Conservation (phyloP, 2,329 filamentous ascomycete species). For the Leptographium wingfieldii region DNA sequence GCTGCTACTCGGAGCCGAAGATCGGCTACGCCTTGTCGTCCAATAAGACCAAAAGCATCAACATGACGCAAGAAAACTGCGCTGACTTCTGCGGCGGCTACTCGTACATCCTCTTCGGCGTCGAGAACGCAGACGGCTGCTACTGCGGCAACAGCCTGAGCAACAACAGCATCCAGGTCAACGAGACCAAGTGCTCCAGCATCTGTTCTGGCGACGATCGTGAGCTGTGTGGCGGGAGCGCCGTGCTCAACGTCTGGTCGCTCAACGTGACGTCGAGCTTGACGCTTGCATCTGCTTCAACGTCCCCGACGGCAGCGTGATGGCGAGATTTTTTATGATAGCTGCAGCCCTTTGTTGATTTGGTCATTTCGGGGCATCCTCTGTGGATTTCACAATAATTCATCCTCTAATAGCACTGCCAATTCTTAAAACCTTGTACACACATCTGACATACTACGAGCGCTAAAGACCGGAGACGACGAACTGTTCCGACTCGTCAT, state of each 20-base stretch:
- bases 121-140: constrained; percentile 38
- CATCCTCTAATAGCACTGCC: too few species aligned
- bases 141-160: constrained; percentile 29
- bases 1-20: constrained; percentile 21
- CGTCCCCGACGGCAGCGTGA: neutral
- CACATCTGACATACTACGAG: too few species aligned
- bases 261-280: neutral
- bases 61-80: constrained; percentile 38
- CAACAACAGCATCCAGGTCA: neutral
- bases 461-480: too few species aligned
- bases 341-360: neutral
- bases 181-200: constrained; percentile 7
- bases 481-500: too few species aligned
- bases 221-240: constrained; percentile 10
- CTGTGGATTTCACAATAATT: too few species aligned
- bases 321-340: neutral
- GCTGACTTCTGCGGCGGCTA: constrained; percentile 34
- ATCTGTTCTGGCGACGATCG: constrained; percentile 9
- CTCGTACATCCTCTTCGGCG: constrained; percentile 31
- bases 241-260: constrained; percentile 8
- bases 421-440: too few species aligned
- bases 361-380: neutral
- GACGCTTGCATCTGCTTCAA: neutral
- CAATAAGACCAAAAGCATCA: constrained; percentile 7
- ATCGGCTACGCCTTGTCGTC: constrained; percentile 11